Evolutionary conservation across 495 filamentous ascomycete species (phyloP).

Genomic region (Neurospora discreta): DNA sequence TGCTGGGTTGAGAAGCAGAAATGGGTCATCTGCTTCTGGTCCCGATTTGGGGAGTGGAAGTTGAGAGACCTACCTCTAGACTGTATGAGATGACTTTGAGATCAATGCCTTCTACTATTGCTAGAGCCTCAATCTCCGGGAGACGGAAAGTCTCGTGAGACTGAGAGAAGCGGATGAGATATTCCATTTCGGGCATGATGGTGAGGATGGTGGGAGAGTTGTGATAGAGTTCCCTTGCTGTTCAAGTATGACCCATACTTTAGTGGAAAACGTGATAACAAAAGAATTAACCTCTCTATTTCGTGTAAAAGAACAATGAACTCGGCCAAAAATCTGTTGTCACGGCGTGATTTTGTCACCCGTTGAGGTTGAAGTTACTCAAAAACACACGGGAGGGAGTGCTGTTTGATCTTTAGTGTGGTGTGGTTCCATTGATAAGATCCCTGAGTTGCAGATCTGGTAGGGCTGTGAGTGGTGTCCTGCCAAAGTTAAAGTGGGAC

Average conservation of each 20-base stretch:
- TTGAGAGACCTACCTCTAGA: constrained; percentile 45
- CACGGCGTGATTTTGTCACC: neutral
- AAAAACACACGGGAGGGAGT: neutral
- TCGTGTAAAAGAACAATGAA: neutral
- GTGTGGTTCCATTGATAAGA: neutral
- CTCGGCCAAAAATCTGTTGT: neutral
- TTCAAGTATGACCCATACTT: neutral
- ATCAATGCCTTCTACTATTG: constrained; percentile 52
- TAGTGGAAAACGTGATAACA: neutral
- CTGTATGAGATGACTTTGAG: constrained; percentile 63
- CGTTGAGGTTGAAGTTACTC: neutral
- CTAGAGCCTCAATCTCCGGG: constrained; percentile 77
- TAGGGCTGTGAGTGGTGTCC: neutral
- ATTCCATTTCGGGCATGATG: constrained; percentile 43
- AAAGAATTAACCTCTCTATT: neutral
- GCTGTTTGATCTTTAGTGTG: neutral
- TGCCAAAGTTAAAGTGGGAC: neutral
- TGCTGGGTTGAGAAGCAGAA: neutral
- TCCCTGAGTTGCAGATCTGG: neutral
- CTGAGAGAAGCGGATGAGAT: constrained; percentile 84
- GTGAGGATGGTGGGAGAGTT: neutral
- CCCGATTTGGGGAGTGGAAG: neutral
- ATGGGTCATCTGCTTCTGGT: neutral
- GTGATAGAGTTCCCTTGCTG: neutral
- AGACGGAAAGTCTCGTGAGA: constrained; percentile 80